phyloP scores from a whole-genome alignment of 164 flowering plant species.

The Echeveria elegans region DNA sequence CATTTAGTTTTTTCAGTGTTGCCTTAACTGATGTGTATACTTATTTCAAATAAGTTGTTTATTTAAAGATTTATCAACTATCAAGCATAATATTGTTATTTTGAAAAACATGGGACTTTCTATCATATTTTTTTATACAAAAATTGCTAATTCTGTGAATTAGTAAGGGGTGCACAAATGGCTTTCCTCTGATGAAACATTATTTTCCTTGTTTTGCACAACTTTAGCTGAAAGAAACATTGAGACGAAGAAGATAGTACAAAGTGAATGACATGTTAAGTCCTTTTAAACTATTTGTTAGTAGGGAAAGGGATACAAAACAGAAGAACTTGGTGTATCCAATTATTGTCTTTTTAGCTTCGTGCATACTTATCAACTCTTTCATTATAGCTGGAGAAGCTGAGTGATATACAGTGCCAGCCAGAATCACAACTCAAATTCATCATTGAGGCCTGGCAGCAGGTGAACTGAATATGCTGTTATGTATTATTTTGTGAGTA shows the following conservation, averaged over 20 bases:
- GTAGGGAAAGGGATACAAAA: background rate
- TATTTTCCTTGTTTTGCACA: background rate
- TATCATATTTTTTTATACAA: too few species aligned
- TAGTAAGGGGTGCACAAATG: too few species aligned
- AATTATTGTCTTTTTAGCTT: too few species aligned
- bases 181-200: too few species aligned
- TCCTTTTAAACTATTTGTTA: background rate
- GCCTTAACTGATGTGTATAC: too few species aligned
- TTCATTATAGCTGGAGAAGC: conserved; percentile 32
- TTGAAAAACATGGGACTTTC: too few species aligned
- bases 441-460: conserved; percentile 82
- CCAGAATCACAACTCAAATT: conserved; percentile 87
- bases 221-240: background rate
- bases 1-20: too few species aligned
- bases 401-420: conserved; percentile 42
- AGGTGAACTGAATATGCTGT: conserved; percentile 30
- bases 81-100: too few species aligned
- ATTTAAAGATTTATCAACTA: too few species aligned
- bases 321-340: background rate
- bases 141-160: too few species aligned
- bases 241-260: background rate
- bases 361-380: background rate
- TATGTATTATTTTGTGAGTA: background rate
- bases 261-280: background rate
- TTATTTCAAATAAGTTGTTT: too few species aligned